Base-by-base conservation (phyloP, 148 eudicot genomes). In the Hydrangea macrophylla region DNA sequence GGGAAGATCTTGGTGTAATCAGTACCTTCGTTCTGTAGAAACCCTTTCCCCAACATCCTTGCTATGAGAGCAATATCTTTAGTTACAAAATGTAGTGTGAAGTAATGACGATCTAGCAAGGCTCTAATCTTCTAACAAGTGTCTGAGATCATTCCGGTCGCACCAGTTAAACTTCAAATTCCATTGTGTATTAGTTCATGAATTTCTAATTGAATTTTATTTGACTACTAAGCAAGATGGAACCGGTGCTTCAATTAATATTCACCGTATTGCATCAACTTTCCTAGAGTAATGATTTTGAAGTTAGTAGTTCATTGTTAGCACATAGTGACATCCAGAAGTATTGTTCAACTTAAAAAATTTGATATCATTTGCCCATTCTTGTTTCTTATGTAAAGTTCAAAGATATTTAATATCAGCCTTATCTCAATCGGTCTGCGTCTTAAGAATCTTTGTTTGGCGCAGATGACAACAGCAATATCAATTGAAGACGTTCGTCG, bases 391-490 rank as follows among this genome's bases (percentile, higher is more conserved):
- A 18, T 44, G 12, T 44, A 12, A 44, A 44, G 51, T 44, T 4
- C 17, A 13, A 15, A 20, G 51, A 44, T n/a, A 20, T 44, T 2
- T 20, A 44, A 42, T 42, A 42, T n/a, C n/a, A 42, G 48, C 48
- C 17, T 42, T 42, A 42, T 42, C 17, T 48, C n/a, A 48, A 35
- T 35, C 5, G 23, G 53, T 18, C 23, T 48, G 23, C n/a, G n/a
- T 53, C 66, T 60, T 6, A 73, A 54, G 42, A 36, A 60, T 65
- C 35, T 67, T 67, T 51, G 40, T 67, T 73, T 70, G 27, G 64
- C n/a, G n/a, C 86, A 86, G 91, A 86, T 86, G 91, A 86, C 91
- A 17, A 86, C 91, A 30, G 86, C 91, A 4, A 86, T 86, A 73
- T 82, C 91, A 51, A 86, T 86, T 55, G 91, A 86, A 82, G 91